Conservation (phyloP, 2,329 filamentous ascomycete genomes). For the Colletotrichum sp. region DNA sequence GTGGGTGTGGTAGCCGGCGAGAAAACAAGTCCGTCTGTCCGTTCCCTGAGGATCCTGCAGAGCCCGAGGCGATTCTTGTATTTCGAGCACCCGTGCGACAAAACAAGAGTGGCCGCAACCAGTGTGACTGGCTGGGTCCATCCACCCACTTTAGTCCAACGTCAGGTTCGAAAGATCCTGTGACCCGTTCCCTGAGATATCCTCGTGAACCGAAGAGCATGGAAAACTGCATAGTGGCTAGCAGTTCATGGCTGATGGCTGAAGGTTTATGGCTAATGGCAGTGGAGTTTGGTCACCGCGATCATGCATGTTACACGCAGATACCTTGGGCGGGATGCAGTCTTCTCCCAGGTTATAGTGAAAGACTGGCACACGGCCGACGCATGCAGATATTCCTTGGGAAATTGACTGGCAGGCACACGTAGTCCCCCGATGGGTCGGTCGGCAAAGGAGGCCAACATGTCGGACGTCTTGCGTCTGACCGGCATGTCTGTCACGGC, state of each 20-base stretch:
- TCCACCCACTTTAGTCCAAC: background rate
- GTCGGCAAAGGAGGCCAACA: background rate
- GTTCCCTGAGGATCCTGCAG: background rate
- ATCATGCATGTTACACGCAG: background rate
- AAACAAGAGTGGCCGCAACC: background rate
- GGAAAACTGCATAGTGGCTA: background rate
- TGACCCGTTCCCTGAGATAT: background rate
- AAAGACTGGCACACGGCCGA: background rate
- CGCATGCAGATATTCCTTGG: background rate
- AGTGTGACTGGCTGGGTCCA: background rate
- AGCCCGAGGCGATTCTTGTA: background rate
- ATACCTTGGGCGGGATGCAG: background rate
- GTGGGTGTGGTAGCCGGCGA: background rate
- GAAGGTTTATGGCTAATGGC: background rate
- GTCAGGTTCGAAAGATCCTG: background rate
- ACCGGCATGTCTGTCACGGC: background rate
- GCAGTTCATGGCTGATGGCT: background rate
- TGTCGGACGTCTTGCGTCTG: background rate
- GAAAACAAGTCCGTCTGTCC: background rate
- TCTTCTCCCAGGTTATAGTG: background rate
- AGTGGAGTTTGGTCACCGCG: background rate
- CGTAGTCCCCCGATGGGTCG: background rate
- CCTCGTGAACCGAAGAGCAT: background rate
- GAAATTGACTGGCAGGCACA: background rate
- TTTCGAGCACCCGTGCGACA: background rate